A percentile compares a stretch with the other conserved stretches of the same genome.
Evolutionary conservation across 2,329 filamentous ascomycete genomes (phyloP).

Genomic region (Leptographium wingfieldii): DNA sequence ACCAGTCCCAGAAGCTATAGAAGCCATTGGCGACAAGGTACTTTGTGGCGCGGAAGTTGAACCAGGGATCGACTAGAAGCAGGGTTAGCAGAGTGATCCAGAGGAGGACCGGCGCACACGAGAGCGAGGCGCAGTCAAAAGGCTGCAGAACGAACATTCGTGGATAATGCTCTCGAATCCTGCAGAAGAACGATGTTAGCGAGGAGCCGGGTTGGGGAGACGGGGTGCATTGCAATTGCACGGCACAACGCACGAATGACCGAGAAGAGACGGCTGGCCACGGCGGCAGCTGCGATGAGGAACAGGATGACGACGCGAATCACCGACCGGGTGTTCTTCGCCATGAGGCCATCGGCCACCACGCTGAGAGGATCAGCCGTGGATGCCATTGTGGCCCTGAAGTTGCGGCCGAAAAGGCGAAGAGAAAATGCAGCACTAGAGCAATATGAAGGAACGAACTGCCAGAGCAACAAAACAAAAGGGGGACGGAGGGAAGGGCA

Average conservation of each 20-base stretch:
- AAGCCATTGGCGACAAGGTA: constrained; percentile 95
- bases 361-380: constrained; percentile 29
- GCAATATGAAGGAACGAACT: constrained; percentile 4
- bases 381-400: constrained; percentile 20
- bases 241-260: constrained; percentile 67
- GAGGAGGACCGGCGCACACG: constrained; percentile 5
- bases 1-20: constrained; percentile 99
- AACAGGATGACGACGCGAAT: constrained; percentile 81
- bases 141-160: constrained; percentile 62
- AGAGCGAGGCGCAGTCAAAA: constrained; percentile 10
- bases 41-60: constrained; percentile 98
- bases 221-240: neutral
- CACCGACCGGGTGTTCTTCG: constrained; percentile 70
- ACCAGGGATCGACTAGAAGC: constrained; percentile 87
- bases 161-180: constrained; percentile 99
- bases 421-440: neutral
- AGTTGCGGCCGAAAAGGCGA: constrained; percentile 23
- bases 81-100: constrained; percentile 14
- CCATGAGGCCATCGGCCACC: constrained; percentile 66
- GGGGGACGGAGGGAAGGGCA: neutral
- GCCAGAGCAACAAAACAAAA: neutral
- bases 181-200: constrained; percentile 20
- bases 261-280: constrained; percentile 91
- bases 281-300: constrained; percentile 81
- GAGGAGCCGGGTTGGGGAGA: constrained; percentile 1